Percentiles rank a stretch among this genome's conserved stretches.
These are phyloP conservation scores for Fonsecaea pedrosoi DNA, from an alignment of 2,329 filamentous ascomycete genomes.

Conservation along the genomic window DNA sequence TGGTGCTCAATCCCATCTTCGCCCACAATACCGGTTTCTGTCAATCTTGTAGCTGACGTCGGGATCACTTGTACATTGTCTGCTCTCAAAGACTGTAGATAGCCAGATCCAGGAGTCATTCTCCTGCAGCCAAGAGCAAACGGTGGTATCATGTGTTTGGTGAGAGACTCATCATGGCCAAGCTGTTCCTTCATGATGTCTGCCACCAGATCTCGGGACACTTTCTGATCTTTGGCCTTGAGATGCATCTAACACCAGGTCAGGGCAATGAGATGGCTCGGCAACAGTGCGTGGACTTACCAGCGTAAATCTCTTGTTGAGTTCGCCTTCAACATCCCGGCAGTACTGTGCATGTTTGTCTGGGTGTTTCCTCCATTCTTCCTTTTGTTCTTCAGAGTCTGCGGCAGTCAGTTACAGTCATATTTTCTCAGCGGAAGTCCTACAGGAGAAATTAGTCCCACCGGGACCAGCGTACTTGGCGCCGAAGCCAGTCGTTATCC, in stretches of 20 bases:
- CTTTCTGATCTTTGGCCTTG: constrained; percentile 38
- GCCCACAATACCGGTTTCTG: constrained; percentile 49
- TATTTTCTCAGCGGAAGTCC: neutral
- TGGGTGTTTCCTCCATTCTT: constrained; percentile 51
- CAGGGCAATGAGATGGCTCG: neutral
- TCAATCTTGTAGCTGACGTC: constrained; percentile 49
- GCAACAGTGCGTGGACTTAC: constrained; percentile 5
- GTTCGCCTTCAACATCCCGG: constrained; percentile 57
- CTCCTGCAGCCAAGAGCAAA: constrained; percentile 54
- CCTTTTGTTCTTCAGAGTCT: constrained; percentile 36
- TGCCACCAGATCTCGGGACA: constrained; percentile 44
- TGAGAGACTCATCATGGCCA: constrained; percentile 48
- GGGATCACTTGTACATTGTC: constrained; percentile 51
- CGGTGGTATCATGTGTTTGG: constrained; percentile 56
- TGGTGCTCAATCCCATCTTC: constrained; percentile 47
- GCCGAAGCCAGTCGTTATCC: constrained; percentile 39
- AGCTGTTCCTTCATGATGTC: constrained; percentile 36
- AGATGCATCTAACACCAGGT: constrained; percentile 29
- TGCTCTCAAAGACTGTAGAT: constrained; percentile 51
- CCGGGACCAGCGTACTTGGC: constrained; percentile 35
- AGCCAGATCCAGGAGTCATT: constrained; percentile 52
- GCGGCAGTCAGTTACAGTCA: constrained; percentile 4
- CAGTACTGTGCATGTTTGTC: constrained; percentile 53
- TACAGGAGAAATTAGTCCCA: constrained; percentile 36
- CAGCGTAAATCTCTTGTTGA: constrained; percentile 60